These are phyloP conservation scores for Candida tammaniensis DNA, from an alignment of 805 yeast species.

Conservation along the genomic window DNA sequence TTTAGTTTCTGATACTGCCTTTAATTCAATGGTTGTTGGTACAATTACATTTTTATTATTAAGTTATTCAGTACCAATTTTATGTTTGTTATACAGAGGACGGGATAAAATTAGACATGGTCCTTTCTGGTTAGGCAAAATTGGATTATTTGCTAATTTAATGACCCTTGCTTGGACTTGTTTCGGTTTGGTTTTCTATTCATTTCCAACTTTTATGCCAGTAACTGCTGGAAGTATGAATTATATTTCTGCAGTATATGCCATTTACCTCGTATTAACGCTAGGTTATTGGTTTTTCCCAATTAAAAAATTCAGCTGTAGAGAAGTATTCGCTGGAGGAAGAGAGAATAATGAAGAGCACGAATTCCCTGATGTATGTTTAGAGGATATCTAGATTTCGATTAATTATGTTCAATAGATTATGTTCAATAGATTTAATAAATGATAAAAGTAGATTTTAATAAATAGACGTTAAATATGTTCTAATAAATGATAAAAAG, in stretches of 20 bases:
- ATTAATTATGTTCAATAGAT: too few relatives aligned
- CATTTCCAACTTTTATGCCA: slow-evolving; percentile 32
- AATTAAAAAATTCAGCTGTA: slow-evolving; percentile 28
- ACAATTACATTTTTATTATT: slow-evolving; percentile 39
- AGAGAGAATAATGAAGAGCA: slow-evolving; percentile 35
- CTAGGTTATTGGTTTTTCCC: slow-evolving; percentile 41
- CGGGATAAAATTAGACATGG: slow-evolving; percentile 39
- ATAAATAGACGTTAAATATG: too few relatives aligned
- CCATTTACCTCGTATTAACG: slow-evolving; percentile 30
- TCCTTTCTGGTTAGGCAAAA: slow-evolving; percentile 40
- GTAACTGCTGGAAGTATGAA: slow-evolving; percentile 23
- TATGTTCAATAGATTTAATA: slow-evolving; percentile 1
- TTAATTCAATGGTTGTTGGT: slow-evolving; percentile 33
- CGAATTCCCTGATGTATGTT: slow-evolving; percentile 44
- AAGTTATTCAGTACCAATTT: slow-evolving; percentile 35
- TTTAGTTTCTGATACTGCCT: slow-evolving; percentile 37
- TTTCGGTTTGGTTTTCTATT: slow-evolving; percentile 37
- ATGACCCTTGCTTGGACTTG: slow-evolving; percentile 33
- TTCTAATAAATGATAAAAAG: too few relatives aligned
- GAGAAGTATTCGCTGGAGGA: slow-evolving; percentile 43
- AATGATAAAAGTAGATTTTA: background rate
- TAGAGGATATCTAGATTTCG: slow-evolving; percentile 21
- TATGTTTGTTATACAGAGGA: slow-evolving; percentile 33
- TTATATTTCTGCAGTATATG: slow-evolving; percentile 15
- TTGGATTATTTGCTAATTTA: slow-evolving; percentile 32